Percentiles rank a stretch among this genome's conserved stretches.
Conservation (phyloP, 257 asterid genomes). For the Ilex aquifolium region DNA sequence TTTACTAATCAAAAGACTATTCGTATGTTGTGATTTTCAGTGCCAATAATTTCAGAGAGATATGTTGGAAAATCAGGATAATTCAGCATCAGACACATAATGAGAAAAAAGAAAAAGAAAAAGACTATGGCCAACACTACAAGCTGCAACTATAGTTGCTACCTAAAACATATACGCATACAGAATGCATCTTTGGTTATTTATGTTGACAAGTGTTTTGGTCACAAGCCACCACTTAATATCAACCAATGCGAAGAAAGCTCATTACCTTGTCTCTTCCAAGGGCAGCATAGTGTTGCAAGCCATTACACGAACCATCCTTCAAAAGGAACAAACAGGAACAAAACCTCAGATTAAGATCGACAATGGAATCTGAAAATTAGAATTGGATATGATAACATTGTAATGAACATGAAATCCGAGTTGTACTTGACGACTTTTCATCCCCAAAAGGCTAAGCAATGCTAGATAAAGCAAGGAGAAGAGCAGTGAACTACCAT, state of each 20-base stretch:
- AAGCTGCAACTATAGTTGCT: neutral
- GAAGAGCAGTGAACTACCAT: neutral
- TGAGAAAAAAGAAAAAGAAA: neutral
- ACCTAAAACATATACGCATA: no score
- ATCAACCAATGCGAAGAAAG: slow-evolving; percentile 6
- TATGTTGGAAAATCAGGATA: no score
- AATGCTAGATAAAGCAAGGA: neutral
- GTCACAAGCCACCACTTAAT: neutral
- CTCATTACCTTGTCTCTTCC: slow-evolving; percentile 91
- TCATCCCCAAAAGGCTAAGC: neutral
- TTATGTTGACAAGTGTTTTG: no score
- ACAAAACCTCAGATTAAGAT: slow-evolving; percentile 14
- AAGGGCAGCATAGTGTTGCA: slow-evolving; percentile 99
- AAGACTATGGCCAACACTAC: neutral
- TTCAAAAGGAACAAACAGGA: slow-evolving; percentile 25
- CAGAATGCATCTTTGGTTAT: no score
- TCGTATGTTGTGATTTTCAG: no score
- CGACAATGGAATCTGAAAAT: slow-evolving; percentile 4
- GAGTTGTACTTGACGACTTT: neutral
- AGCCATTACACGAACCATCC: slow-evolving; percentile 99
- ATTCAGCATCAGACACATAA: neutral
- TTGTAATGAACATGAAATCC: neutral
- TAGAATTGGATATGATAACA: slow-evolving; percentile 14
- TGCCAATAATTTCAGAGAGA: no score
- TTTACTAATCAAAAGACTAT: no score